Evolutionary conservation across 805 yeast genomes (phyloP).

Genomic region (Yamadazyma tumulicola): DNA sequence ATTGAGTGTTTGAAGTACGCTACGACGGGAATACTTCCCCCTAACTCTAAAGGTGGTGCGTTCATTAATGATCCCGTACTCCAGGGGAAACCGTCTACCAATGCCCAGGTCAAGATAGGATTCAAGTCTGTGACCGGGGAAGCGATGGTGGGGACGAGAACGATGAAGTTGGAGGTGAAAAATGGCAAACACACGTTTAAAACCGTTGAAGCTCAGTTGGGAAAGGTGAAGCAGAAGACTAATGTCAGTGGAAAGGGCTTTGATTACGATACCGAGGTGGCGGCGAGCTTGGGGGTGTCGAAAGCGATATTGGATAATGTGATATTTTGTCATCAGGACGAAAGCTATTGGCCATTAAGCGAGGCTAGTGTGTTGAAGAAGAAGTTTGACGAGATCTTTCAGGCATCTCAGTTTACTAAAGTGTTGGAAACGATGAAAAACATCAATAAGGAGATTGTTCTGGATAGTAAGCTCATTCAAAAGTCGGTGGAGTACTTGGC

Average conservation of each 20-base stretch:
- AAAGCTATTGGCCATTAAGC: constrained; percentile 91
- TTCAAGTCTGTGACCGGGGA: constrained; percentile 69
- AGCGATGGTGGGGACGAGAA: constrained; percentile 81
- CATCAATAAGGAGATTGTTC: constrained; percentile 71
- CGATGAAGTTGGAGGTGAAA: constrained; percentile 70
- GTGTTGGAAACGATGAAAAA: constrained; percentile 77
- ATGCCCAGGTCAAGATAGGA: constrained; percentile 88
- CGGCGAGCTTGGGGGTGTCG: constrained; percentile 82
- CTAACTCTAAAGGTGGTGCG: constrained; percentile 94
- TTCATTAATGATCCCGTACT: constrained; percentile 90
- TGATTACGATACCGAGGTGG: constrained; percentile 80
- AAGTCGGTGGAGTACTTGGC: constrained; percentile 76
- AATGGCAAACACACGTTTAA: constrained; percentile 57
- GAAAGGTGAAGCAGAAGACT: constrained; percentile 57
- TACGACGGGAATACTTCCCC: constrained; percentile 95
- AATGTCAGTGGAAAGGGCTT: constrained; percentile 78
- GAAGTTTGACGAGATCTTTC: constrained; percentile 93
- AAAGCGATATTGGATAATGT: constrained; percentile 86
- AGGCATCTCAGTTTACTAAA: constrained; percentile 88
- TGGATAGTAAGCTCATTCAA: constrained; percentile 71
- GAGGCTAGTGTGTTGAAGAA: constrained; percentile 89
- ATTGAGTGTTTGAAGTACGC: constrained; percentile 93
- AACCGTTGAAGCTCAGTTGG: constrained; percentile 85
- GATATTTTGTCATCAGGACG: constrained; percentile 96
- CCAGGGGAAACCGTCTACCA: constrained; percentile 69